These are phyloP conservation scores for Stagonosporopsis rhizophila DNA, from an alignment of 2,329 filamentous ascomycete genomes.

Conservation along the genomic window DNA sequence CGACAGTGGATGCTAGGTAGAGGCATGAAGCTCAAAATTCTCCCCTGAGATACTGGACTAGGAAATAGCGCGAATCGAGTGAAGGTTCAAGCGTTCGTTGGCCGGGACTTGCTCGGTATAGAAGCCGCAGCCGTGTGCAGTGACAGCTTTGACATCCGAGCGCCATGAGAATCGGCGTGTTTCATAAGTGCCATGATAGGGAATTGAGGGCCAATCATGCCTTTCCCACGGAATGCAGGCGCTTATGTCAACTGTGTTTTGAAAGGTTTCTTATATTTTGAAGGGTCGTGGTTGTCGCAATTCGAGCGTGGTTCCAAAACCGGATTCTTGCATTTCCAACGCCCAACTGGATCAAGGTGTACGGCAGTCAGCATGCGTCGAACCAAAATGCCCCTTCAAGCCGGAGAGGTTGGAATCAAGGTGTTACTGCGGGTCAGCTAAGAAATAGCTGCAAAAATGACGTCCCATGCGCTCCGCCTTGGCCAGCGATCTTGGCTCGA, in stretches of 20 bases:
- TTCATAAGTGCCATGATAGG: slow-evolving; percentile 6
- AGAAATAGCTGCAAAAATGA: slow-evolving; percentile 5
- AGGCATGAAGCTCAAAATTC: neutral
- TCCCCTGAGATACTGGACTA: slow-evolving; percentile 10
- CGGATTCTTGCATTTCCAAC: neutral
- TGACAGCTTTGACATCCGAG: slow-evolving; percentile 28
- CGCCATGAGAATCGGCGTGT: slow-evolving; percentile 7
- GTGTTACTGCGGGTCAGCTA: slow-evolving; percentile 12
- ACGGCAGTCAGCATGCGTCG: neutral
- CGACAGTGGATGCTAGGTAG: neutral
- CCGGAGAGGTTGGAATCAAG: slow-evolving; percentile 8
- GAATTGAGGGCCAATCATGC: neutral
- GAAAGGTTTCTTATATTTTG: neutral
- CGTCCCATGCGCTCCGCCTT: slow-evolving; percentile 12
- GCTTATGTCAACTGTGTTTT: slow-evolving; percentile 8
- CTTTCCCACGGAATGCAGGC: neutral
- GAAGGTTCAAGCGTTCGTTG: slow-evolving; percentile 3
- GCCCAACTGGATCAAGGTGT: neutral
- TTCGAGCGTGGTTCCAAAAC: neutral
- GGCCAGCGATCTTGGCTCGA: neutral
- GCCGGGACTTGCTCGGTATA: slow-evolving; percentile 12
- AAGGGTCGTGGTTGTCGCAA: neutral
- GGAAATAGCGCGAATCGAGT: slow-evolving; percentile 5
- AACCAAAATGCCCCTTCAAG: slow-evolving; percentile 1
- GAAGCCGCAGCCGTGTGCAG: slow-evolving; percentile 13